Evolutionary conservation across 192 early-diverging fungal genomes (phyloP), one percentile per base, ranked within the genome.

Genomic region (Podila clonocystis): DNA sequence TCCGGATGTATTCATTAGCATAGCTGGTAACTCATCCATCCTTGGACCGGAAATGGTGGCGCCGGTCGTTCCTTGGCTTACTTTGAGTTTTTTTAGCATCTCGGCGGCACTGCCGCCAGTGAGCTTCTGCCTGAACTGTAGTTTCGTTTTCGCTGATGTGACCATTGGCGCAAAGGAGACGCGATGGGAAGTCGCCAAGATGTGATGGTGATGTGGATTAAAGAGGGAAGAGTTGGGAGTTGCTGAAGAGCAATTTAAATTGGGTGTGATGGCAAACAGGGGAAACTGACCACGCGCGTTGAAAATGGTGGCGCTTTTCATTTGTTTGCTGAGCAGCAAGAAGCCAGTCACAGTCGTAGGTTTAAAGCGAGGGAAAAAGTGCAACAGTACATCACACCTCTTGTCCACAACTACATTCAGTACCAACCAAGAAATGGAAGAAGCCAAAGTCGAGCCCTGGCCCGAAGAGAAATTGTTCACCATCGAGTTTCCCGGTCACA

Each of bases 401-500:
- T 34, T 15, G 30, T 28, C 11, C 30, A 64, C 15, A 33, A 33
- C 34, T 15, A 45, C 41, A 45, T 45, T 45, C 41, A 45, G 41
- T 0, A 45, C 41, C 41, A 24, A 55, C 20, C 5, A 52, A 17
- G 17, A 13, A 55, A 19, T 5, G 19, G 58, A 78, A 19, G 33
- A 26, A 13, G 69, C 70, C 4, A 17, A 31, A 28, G 28, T 52
- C 19, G 34, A 72, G 9, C 41, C 65, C 9, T 38, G 68, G 22
- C 77, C 77, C 1, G 70, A 73, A 1, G 36, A 36, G 28, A 80
- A 73, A 36, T 33, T 80, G 31, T 65, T 80, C n/a, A 65, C 70
- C 3, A 41, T 80, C 36, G 77, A 80, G 62, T 73, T 80, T n/a
- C 77, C 77, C 34, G 77, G 70, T 19, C 70, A 80, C 26, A 29